Evolutionary conservation across 495 filamentous ascomycete species (phyloP).

Genomic region (Lasiosphaeria hispida): DNA sequence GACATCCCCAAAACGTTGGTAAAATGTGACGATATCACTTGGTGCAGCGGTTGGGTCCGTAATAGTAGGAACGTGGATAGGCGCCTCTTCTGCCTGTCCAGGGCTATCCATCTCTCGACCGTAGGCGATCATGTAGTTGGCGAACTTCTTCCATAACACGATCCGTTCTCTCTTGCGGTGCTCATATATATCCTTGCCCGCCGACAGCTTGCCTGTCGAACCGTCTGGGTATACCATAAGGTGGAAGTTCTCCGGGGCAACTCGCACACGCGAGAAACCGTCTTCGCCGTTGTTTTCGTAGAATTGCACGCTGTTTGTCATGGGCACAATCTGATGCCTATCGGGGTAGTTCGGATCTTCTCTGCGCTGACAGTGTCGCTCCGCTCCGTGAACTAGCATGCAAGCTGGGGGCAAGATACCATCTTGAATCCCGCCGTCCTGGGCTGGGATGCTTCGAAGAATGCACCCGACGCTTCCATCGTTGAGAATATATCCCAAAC

Average conservation of each 20-base stretch:
- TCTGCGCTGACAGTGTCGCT: slow-evolving; percentile 55
- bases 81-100: slow-evolving; percentile 34
- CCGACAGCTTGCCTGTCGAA: slow-evolving; percentile 50
- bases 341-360: slow-evolving; percentile 55
- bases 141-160: slow-evolving; percentile 86
- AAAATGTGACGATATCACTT: slow-evolving; percentile 76
- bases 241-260: slow-evolving; percentile 60
- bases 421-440: slow-evolving; percentile 43
- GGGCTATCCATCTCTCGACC: slow-evolving; percentile 51
- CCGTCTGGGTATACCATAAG: slow-evolving; percentile 52
- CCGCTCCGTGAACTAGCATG: slow-evolving; percentile 65
- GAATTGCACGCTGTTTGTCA: slow-evolving; percentile 66
- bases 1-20: slow-evolving; percentile 82
- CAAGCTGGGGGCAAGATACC: slow-evolving; percentile 60
- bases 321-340: slow-evolving; percentile 64
- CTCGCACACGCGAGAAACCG: slow-evolving; percentile 61
- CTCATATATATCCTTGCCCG: slow-evolving; percentile 58
- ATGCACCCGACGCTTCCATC: slow-evolving; percentile 83
- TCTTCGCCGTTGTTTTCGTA: slow-evolving; percentile 70
- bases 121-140: slow-evolving; percentile 82
- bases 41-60: slow-evolving; percentile 44
- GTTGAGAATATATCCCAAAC: slow-evolving; percentile 79
- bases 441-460: slow-evolving; percentile 55
- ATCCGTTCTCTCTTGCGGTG: slow-evolving; percentile 69
- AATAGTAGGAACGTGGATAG: slow-evolving; percentile 50